Evolutionary conservation across 2,329 filamentous ascomycete species (phyloP), one percentile per base, ranked within the genome.

Genomic region (Beauveria rudraprayagi): DNA sequence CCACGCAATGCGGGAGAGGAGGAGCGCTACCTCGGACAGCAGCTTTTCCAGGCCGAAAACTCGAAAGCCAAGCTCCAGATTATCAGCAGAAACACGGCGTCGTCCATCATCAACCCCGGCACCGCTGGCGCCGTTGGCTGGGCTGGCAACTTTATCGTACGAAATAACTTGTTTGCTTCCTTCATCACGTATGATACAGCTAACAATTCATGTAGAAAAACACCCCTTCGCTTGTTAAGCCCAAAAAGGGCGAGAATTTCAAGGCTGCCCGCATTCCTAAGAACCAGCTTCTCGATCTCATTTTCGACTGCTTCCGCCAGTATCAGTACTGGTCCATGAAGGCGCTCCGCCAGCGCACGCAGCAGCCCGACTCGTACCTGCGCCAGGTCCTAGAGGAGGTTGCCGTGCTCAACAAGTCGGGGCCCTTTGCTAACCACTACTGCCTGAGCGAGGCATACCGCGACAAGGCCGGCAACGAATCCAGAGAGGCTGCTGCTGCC

Each of bases 251-350:
- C 72, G 87, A 90, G 67, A 87, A 91, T 75, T 69, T 76, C 73
- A 97, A 97, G 78, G 88, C 90, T 30, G 89, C 91, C 40, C 92
- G 94, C 76, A 92, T 97, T 76, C 87, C 91, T 50, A 87, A 92
- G 73, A 88, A 91, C 79, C 89, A 94, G 69, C 85, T 99, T 64
- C 77, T 96, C 75, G 92, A 97, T 76, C 83, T 85, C 65, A 86
- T 99, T 63, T 92, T 93, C 78, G 77, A 83, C 54, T 89, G 87
- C 71, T 99, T 97, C 84, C 84, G 87, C 61, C 80, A 89, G 69
- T 96, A 89, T 80, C 86, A 88, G 68, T 97, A 94, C 75, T 99
- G 93, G 92, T 87, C 89, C n/a, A 90, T 97, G 80, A 92, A 91
- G 70, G 85, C 89, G 5, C 83, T 99, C 67, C 91, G 91, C 65